A percentile compares a stretch with the other conserved stretches of the same genome.
Conservation (phyloP, 2,329 filamentous ascomycete genomes). For the Beauveria asiatica region DNA sequence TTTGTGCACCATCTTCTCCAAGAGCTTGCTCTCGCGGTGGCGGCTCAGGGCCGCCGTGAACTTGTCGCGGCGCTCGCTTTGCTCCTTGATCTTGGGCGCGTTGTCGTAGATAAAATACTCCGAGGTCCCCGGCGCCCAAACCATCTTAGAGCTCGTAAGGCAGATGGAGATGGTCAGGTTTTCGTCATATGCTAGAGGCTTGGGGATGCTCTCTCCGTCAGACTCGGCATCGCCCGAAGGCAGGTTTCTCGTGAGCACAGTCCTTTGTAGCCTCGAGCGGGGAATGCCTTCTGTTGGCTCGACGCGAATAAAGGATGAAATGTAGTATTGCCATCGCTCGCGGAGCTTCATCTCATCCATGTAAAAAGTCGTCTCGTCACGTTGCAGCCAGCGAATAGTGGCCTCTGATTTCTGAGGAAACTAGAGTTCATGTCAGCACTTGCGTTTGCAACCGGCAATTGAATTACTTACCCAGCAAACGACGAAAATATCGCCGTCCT, state of each 20-base stretch:
- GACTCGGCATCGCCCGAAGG: constrained; percentile 53
- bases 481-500: constrained; percentile 85
- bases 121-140: constrained; percentile 62
- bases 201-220: constrained; percentile 54
- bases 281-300: constrained; percentile 78
- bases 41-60: constrained; percentile 46
- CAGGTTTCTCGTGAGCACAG: constrained; percentile 63
- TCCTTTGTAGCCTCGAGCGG: constrained; percentile 55
- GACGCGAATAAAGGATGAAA: constrained; percentile 80
- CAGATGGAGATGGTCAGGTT: constrained; percentile 65
- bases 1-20: constrained; percentile 76
- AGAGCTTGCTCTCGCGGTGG: constrained; percentile 60
- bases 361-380: constrained; percentile 70
- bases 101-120: constrained; percentile 68
- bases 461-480: constrained; percentile 72
- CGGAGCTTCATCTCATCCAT: constrained; percentile 79
- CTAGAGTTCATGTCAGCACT: constrained; percentile 36
- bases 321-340: constrained; percentile 89
- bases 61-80: constrained; percentile 41
- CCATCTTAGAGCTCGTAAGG: constrained; percentile 68
- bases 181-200: constrained; percentile 55
- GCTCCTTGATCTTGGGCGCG: constrained; percentile 58
- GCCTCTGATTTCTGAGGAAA: constrained; percentile 60
- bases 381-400: constrained; percentile 61
- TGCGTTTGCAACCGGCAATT: neutral